Evolutionary conservation across 805 yeast genomes (phyloP).

Genomic region (Saccharomycopsis sp.): DNA sequence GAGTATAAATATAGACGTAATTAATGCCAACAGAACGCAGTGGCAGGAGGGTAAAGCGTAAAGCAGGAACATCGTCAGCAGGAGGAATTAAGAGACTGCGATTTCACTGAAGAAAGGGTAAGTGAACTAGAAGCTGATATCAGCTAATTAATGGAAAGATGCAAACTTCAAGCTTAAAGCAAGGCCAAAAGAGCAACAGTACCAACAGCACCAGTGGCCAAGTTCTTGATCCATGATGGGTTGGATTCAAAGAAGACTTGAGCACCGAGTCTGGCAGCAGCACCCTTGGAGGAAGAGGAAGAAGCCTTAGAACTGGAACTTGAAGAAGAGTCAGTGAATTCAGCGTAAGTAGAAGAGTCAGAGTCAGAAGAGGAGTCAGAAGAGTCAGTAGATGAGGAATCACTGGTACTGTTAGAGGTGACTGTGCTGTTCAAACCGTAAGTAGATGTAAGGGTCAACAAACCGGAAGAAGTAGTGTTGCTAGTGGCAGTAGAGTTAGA

Average conservation of each 20-base stretch:
- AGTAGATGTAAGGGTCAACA: constrained; percentile 9
- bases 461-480: neutral
- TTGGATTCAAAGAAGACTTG: constrained; percentile 35
- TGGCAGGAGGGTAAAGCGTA: too few species aligned
- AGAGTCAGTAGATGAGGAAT: constrained; percentile 2
- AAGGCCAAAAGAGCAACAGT: constrained; percentile 21
- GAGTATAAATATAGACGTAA: neutral
- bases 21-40: neutral
- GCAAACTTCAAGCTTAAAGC: constrained; percentile 7
- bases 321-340: constrained; percentile 17
- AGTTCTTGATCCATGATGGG: constrained; percentile 4
- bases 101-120: too few species aligned
- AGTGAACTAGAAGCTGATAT: too few species aligned
- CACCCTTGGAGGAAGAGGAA: constrained; percentile 31
- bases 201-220: constrained; percentile 37
- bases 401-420: constrained; percentile 4
- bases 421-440: constrained; percentile 12
- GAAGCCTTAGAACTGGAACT: constrained; percentile 22
- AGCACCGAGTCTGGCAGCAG: constrained; percentile 42
- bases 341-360: neutral
- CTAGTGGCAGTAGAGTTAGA: constrained; percentile 4
- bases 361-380: constrained; percentile 6
- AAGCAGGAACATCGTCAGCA: too few species aligned
- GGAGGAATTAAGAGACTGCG: too few species aligned
- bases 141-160: too few species aligned